Evolutionary conservation across 441 rosid genomes (phyloP).

Genomic region (Populus hybrid): DNA sequence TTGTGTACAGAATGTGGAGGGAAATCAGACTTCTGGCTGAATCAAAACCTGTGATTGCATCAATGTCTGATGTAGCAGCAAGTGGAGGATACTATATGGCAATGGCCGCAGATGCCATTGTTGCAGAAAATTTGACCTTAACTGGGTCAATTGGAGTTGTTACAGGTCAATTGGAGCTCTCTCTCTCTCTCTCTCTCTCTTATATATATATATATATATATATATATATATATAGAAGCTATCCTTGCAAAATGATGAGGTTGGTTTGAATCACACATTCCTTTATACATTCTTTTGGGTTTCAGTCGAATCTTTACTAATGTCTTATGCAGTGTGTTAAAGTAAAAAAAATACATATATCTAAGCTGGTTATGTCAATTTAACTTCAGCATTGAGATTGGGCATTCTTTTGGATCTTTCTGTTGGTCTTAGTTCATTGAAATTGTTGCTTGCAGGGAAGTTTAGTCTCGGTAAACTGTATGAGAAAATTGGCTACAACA

Average conservation of each 20-base stretch:
- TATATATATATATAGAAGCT: neutral
- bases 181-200: no score
- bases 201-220: no score
- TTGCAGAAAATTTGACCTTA: constrained; percentile 82
- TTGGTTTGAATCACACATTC: neutral
- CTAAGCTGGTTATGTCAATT: no score
- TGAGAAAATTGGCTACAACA: constrained; percentile 88
- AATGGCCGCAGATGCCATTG: constrained; percentile 76
- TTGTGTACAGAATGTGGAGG: constrained; percentile 86
- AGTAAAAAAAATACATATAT: no score
- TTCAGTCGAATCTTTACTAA: no score
- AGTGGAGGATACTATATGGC: constrained; percentile 99
- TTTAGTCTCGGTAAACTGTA: constrained; percentile 79
- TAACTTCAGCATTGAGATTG: no score
- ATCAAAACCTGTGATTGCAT: constrained; percentile 84
- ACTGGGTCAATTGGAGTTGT: constrained; percentile 98
- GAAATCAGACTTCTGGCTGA: constrained; percentile 83
- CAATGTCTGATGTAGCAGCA: constrained; percentile 97
- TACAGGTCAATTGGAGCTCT: constrained; percentile 46
- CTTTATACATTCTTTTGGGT: neutral
- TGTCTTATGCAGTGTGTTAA: no score
- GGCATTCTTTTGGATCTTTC: neutral
- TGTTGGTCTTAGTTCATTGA: constrained; percentile 8
- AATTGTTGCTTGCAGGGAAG: constrained; percentile 49
- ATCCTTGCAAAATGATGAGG: neutral